A percentile compares a stretch with the other conserved stretches of the same genome.
Conservation (phyloP, 2,329 filamentous ascomycete species). For the Aschersonia sp. region DNA sequence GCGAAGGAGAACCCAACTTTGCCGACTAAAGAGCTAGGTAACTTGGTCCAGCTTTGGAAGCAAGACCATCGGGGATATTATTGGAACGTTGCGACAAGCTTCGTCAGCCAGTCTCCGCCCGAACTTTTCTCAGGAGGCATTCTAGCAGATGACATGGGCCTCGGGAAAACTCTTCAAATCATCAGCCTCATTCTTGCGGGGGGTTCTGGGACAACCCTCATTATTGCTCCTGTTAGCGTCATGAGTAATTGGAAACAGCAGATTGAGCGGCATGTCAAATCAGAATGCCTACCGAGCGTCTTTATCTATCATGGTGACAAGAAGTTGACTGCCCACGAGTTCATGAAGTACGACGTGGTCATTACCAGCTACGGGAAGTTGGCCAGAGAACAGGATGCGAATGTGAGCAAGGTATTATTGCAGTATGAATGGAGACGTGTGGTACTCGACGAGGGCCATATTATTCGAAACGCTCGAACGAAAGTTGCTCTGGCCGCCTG, state of each 20-base stretch:
- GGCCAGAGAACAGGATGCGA: conserved; percentile 43
- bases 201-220: conserved; percentile 51
- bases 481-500: conserved; percentile 58
- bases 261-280: conserved; percentile 55
- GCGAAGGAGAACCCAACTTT: conserved; percentile 58
- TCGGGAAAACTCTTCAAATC: conserved; percentile 79
- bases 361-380: conserved; percentile 77
- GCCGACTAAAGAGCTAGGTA: conserved; percentile 41
- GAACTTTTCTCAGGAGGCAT: conserved; percentile 66
- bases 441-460: conserved; percentile 74
- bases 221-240: conserved; percentile 69
- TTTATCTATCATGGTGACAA: conserved; percentile 59
- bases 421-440: conserved; percentile 54
- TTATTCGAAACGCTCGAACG: conserved; percentile 62
- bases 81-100: conserved; percentile 50
- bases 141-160: conserved; percentile 78
- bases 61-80: conserved; percentile 30
- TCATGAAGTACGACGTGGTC: conserved; percentile 58
- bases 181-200: conserved; percentile 61
- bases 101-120: conserved; percentile 42
- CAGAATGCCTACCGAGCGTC: conserved; percentile 47
- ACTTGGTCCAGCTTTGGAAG: conserved; percentile 67
- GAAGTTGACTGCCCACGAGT: conserved; percentile 40
- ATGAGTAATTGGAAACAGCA: conserved; percentile 88
- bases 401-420: conserved; percentile 25